Conservation (phyloP, 805 yeast genomes). For the Yamadazyma endophytica region DNA sequence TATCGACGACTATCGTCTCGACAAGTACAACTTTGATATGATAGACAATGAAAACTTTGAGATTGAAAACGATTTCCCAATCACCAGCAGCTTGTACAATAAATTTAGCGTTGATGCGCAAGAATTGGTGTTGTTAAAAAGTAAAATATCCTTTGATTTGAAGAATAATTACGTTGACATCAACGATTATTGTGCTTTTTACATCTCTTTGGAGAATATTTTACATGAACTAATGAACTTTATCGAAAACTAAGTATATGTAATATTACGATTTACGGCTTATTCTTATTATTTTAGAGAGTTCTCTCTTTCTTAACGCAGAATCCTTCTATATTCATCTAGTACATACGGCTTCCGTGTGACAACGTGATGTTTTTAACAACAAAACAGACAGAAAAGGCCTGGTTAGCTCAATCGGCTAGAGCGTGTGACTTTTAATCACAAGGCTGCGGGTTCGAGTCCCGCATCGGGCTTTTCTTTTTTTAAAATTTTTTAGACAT, state of each 20-base stretch:
- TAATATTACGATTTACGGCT: too few species aligned
- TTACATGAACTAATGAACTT: constrained; percentile 37
- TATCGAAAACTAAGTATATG: constrained; percentile 14
- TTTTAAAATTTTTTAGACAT: too few species aligned
- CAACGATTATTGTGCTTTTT: constrained; percentile 43
- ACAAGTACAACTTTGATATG: constrained; percentile 3
- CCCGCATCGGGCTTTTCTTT: constrained; percentile 4
- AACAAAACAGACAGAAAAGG: background rate
- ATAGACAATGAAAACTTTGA: constrained; percentile 8
- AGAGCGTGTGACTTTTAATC: constrained; percentile 6
- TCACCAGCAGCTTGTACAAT: constrained; percentile 4
- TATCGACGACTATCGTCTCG: too few species aligned
- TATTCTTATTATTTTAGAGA: too few species aligned
- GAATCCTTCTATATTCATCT: too few species aligned
- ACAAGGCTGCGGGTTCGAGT: constrained; percentile 4
- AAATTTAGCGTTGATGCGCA: constrained; percentile 7
- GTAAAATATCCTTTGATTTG: constrained; percentile 37
- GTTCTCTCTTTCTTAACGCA: too few species aligned
- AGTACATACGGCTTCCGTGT: background rate
- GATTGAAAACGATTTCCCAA: constrained; percentile 9
- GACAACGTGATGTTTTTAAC: too few species aligned
- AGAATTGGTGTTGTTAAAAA: constrained; percentile 31
- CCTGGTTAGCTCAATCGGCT: constrained; percentile 5
- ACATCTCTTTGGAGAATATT: constrained; percentile 36
- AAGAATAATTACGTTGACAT: constrained; percentile 41